Conservation (phyloP, 1,284 basidiomycete species). For the Moesziomyces parantarcticus region DNA sequence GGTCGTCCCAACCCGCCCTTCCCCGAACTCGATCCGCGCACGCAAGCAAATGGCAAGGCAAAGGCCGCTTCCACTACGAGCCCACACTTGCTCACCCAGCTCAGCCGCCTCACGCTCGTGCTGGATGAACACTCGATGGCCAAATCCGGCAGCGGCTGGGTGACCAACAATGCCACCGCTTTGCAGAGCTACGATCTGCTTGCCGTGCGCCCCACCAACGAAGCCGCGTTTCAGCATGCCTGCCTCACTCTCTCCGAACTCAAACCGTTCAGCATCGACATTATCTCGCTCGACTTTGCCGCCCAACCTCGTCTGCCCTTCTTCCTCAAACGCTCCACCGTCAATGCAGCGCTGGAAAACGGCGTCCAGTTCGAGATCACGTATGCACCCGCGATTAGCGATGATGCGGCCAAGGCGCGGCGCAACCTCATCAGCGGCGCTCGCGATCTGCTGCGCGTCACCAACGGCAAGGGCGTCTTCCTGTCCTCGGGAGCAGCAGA, state of each 20-base stretch:
- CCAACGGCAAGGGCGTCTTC: constrained; percentile 65
- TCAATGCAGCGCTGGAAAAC: constrained; percentile 82
- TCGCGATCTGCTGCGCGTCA: constrained; percentile 61
- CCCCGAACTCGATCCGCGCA: constrained; percentile 58
- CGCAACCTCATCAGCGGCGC: constrained; percentile 61
- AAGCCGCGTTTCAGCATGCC: constrained; percentile 78
- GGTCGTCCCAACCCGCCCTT: constrained; percentile 49
- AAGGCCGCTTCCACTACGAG: constrained; percentile 2
- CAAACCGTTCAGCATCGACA: constrained; percentile 80
- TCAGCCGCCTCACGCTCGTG: constrained; percentile 63
- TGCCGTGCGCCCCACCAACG: constrained; percentile 78
- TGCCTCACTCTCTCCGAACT: constrained; percentile 84
- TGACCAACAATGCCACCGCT: constrained; percentile 51
- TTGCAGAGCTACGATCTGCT: constrained; percentile 78
- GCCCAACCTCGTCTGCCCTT: constrained; percentile 80
- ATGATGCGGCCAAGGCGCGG: constrained; percentile 35
- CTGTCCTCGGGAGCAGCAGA: constrained; percentile 54
- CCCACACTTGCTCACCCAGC: constrained; percentile 46
- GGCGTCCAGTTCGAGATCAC: constrained; percentile 84
- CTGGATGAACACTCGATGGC: constrained; percentile 61
- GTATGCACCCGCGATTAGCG: constrained; percentile 69
- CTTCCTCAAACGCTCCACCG: constrained; percentile 81
- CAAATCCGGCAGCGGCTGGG: constrained; percentile 58
- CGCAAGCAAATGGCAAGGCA: constrained; percentile 17
- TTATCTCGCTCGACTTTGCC: constrained; percentile 82